Percentiles rank a stretch among this genome's conserved stretches.
These are phyloP conservation scores for Tritrichomonas musculus DNA, from an alignment of 208 protist species.

Conservation along the genomic window DNA sequence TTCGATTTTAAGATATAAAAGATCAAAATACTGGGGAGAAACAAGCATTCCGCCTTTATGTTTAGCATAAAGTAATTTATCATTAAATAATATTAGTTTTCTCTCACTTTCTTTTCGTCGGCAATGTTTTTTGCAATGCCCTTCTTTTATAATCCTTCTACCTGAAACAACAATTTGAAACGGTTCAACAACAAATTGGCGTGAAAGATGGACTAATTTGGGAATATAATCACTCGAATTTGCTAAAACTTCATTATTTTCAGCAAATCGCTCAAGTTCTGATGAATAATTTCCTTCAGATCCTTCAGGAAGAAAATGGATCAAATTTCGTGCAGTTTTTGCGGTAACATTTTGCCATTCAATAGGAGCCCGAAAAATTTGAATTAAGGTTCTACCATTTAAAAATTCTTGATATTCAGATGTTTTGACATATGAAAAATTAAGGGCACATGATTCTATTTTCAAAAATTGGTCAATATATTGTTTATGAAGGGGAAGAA, in stretches of 20 bases:
- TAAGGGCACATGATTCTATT: not conserved
- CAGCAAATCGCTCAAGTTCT: not conserved
- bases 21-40: not conserved
- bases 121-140: not conserved
- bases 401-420: not conserved
- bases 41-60: not conserved
- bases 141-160: not conserved
- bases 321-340: not conserved
- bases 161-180: constrained; percentile 14
- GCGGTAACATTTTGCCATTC: not conserved
- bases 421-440: not conserved
- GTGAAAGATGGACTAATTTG: not conserved
- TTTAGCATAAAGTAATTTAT: not conserved
- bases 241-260: not conserved
- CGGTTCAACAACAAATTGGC: not conserved
- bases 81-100: not conserved
- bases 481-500: not conserved
- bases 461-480: constrained; percentile 10
- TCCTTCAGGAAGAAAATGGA: not conserved
- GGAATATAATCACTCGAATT: not conserved
- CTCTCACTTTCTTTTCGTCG: not conserved
- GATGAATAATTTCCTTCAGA: not conserved
- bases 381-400: not conserved
- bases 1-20: not conserved
- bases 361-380: not conserved